Conservation (phyloP, 2,329 filamentous ascomycete species). For the Alternaria gansuensis region DNA sequence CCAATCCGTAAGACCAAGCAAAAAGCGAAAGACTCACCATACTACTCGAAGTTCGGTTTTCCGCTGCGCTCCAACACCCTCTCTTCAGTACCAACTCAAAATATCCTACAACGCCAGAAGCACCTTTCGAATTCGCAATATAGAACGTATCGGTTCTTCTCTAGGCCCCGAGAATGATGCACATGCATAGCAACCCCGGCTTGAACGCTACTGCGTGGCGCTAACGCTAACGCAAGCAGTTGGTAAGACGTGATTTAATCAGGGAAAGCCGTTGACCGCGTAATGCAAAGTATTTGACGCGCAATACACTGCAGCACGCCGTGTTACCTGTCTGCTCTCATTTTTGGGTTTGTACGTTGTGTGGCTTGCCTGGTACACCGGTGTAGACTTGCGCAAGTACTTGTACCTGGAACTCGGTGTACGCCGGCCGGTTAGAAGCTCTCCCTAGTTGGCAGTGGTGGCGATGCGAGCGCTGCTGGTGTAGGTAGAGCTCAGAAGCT, state of each 20-base stretch:
- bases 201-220: background rate
- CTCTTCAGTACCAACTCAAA: background rate
- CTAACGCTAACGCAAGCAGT: background rate
- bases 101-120: background rate
- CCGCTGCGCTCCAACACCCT: background rate
- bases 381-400: conserved; percentile 2
- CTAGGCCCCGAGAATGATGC: background rate
- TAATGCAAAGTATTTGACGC: conserved; percentile 14
- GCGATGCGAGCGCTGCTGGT: background rate
- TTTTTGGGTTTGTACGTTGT: background rate
- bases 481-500: background rate
- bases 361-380: conserved; percentile 1
- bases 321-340: conserved; percentile 6
- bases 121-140: background rate
- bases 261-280: conserved; percentile 6
- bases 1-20: background rate
- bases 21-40: background rate
- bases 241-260: background rate
- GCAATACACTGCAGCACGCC: conserved; percentile 14
- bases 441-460: background rate
- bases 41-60: background rate
- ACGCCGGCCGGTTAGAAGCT: background rate
- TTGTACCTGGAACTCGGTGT: conserved; percentile 3
- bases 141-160: background rate
- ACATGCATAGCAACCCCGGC: background rate